Percentiles rank a stretch among this genome's conserved stretches.
phyloP scores from a whole-genome alignment of 2,329 filamentous ascomycete genomes.

The Epichloe coenophiala region DNA sequence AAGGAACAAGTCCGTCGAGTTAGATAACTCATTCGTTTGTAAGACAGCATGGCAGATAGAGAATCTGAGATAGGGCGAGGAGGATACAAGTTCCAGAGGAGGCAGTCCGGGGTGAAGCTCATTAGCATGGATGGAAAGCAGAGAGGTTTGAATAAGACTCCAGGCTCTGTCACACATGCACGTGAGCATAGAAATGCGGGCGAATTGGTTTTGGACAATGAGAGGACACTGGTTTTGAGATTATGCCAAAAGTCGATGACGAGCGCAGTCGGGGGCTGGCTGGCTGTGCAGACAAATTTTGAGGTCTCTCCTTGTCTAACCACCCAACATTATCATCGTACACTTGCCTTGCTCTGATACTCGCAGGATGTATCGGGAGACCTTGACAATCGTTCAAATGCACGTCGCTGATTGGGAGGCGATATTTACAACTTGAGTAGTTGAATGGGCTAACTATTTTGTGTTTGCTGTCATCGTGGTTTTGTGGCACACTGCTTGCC shows the following conservation, averaged over 20 bases:
- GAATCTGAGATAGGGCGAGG: background rate
- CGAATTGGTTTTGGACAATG: background rate
- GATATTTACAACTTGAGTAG: background rate
- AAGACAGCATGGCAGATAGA: conserved; percentile 6
- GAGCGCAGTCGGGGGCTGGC: background rate
- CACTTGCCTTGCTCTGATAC: background rate
- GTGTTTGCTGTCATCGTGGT: background rate
- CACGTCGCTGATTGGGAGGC: background rate
- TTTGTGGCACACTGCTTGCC: background rate
- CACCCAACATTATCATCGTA: background rate
- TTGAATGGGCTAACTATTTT: background rate
- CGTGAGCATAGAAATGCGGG: background rate
- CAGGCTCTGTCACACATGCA: background rate
- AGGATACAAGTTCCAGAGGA: background rate
- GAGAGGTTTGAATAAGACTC: too few relatives aligned
- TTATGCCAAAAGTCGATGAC: background rate
- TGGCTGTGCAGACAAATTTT: background rate
- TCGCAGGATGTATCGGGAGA: background rate
- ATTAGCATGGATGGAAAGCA: background rate
- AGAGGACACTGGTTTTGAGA: background rate
- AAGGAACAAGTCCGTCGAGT: conserved; percentile 4
- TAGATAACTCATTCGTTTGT: conserved; percentile 10
- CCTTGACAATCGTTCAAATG: background rate
- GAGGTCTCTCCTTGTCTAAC: background rate
- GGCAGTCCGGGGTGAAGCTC: background rate